Evolutionary conservation across 192 early-diverging fungal species (phyloP).

Genomic region (Funneliformis mosseae): DNA sequence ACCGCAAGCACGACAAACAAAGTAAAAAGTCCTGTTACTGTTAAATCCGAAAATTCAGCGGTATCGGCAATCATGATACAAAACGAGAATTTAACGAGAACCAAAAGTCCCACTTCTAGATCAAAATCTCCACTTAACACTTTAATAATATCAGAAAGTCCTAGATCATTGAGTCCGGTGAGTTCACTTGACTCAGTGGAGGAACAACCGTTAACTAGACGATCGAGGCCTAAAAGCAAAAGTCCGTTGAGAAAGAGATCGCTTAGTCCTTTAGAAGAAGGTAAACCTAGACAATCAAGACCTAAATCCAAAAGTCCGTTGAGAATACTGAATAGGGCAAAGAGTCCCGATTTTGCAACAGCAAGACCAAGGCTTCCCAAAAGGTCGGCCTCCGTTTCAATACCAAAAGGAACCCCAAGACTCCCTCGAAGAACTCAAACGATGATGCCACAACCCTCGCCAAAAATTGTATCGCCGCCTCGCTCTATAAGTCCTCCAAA

Average conservation of each 20-base stretch:
- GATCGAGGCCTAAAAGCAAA: not conserved
- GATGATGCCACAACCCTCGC: not conserved
- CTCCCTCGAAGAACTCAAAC: not conserved
- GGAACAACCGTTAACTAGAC: not conserved
- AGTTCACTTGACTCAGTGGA: not conserved
- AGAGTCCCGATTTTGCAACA: not conserved
- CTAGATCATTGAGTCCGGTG: no score
- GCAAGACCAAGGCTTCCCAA: not conserved
- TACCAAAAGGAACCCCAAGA: not conserved
- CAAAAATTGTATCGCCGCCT: not conserved
- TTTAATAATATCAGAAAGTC: not conserved
- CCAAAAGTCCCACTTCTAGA: not conserved
- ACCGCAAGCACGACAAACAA: not conserved
- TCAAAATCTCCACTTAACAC: not conserved
- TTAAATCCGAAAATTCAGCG: not conserved
- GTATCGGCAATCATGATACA: no score
- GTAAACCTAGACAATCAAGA: not conserved
- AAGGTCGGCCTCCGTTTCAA: not conserved
- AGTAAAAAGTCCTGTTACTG: not conserved
- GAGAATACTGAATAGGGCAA: not conserved
- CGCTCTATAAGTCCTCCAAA: not conserved
- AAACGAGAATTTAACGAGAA: not conserved
- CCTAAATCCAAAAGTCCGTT: not conserved
- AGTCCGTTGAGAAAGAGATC: not conserved
- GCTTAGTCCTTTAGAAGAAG: no score